Evolutionary conservation across 2,329 filamentous ascomycete species (phyloP).

Genomic region (Nothopassalora personata): DNA sequence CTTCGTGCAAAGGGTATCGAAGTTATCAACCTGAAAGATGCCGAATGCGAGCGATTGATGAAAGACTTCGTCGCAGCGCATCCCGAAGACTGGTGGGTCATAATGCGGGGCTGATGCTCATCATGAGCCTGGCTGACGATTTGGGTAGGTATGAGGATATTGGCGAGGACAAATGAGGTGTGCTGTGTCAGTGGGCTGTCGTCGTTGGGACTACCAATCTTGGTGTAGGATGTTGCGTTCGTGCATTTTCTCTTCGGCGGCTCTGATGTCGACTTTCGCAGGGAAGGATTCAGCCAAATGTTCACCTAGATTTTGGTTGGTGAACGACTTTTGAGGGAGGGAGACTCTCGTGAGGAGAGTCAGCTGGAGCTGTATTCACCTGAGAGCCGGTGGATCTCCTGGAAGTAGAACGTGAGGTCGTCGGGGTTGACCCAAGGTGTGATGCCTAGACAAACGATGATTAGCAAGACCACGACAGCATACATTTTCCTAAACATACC

Average conservation of each 20-base stretch:
- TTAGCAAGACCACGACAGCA: slow-evolving; percentile 2
- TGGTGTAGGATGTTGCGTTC: slow-evolving; percentile 31
- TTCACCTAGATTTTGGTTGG: slow-evolving; percentile 31
- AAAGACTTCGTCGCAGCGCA: slow-evolving; percentile 65
- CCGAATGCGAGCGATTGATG: slow-evolving; percentile 64
- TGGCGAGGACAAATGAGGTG: slow-evolving; percentile 29
- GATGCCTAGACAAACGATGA: slow-evolving; percentile 56
- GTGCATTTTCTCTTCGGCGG: slow-evolving; percentile 33
- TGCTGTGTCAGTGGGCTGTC: slow-evolving; percentile 2
- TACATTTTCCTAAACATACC: slow-evolving; percentile 53
- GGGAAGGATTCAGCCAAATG: slow-evolving; percentile 23
- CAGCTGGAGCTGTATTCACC: slow-evolving; percentile 29
- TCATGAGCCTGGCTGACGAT: slow-evolving; percentile 16
- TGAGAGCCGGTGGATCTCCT: slow-evolving; percentile 67
- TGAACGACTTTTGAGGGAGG: slow-evolving; percentile 17
- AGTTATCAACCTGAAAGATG: slow-evolving; percentile 63
- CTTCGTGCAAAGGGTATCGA: slow-evolving; percentile 63
- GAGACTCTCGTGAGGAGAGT: slow-evolving; percentile 17
- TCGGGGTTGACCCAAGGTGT: slow-evolving; percentile 94
- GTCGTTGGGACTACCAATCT: slow-evolving; percentile 28
- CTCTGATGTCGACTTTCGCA: slow-evolving; percentile 16
- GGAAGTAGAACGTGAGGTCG: slow-evolving; percentile 85
- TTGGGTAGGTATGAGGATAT: slow-evolving; percentile 36
- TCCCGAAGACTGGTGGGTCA: slow-evolving; percentile 57
- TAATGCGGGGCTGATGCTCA: slow-evolving; percentile 15